These are phyloP conservation scores for Trypanosoma boissoni DNA, from an alignment of 208 protist species.

Conservation along the genomic window DNA sequence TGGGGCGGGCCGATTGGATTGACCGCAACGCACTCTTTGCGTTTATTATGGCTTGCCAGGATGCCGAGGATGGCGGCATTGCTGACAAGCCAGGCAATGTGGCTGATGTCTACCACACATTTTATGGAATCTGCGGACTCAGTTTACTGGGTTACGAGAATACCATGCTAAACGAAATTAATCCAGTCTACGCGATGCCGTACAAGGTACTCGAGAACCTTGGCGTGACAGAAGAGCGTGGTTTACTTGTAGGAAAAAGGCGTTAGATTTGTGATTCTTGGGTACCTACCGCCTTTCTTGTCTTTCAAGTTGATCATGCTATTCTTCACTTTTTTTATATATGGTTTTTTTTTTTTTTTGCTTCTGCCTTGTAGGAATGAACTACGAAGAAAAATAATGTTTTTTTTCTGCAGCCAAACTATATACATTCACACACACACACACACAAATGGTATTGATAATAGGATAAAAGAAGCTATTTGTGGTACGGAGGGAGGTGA, in stretches of 20 bases:
- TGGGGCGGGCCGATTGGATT: slow-evolving; percentile 95
- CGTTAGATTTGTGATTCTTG: no score
- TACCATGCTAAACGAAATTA: slow-evolving; percentile 66
- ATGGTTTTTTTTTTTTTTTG: neutral
- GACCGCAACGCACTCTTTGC: slow-evolving; percentile 83
- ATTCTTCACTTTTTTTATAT: neutral
- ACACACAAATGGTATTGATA: no score
- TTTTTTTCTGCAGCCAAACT: neutral
- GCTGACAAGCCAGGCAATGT: slow-evolving; percentile 97
- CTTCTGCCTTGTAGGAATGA: slow-evolving; percentile 1
- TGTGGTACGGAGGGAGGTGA: no score
- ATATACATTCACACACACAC: neutral
- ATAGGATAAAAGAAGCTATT: no score
- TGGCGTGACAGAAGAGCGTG: slow-evolving; percentile 47
- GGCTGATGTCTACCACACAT: slow-evolving; percentile 99
- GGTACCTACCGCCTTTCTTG: no score
- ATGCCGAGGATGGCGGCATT: slow-evolving; percentile 96
- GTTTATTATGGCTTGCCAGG: slow-evolving; percentile 97
- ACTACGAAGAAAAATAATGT: no score
- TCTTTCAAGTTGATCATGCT: neutral
- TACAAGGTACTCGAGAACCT: slow-evolving; percentile 72
- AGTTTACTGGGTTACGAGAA: slow-evolving; percentile 89
- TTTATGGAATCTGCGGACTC: slow-evolving; percentile 97
- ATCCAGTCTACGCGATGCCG: slow-evolving; percentile 89
- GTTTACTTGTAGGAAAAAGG: slow-evolving; percentile 43